Base-by-base conservation (phyloP, 768 basidiomycete species). In the Tremella yokohamensis region DNA sequence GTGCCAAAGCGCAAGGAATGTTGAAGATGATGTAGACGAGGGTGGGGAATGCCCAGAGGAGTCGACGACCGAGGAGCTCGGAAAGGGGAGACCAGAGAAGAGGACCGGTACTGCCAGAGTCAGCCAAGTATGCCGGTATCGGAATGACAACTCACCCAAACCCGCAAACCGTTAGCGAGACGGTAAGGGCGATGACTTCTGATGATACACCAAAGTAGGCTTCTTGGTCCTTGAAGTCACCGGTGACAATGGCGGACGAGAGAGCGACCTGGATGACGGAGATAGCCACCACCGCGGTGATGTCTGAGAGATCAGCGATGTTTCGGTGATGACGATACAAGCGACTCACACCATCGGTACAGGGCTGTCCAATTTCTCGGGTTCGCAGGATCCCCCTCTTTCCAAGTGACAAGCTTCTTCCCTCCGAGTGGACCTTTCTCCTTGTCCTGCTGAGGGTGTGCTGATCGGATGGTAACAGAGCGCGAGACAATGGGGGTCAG, bases 1-100 rank as follows among this genome's bases (percentile, higher is more conserved):
- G 60, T 1, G 75, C 66, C 15, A 76, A 59, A 1, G 72, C 74
- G 19, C 61, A 72, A 1, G 74, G 75, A 22, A 76, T 65, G n/a
- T 74, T 76, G 66, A 77, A 76, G 53, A 74, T 58, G 34, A 68
- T 65, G 61, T 70, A 77, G 49, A 74, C 53, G 24, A 55, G 54
- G 24, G 56, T 67, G 18, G 63, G 58, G 52, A 70, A 18, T 26
- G 68, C 49, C 68, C 69, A 73, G 56, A 74, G 58, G 0, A 61
- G 56, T 18, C 64, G 58, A 11, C 76, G 63, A 8, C 76, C 76
- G 24, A 64, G 58, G 29, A 77, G 56, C 45, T 76, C 74, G 25
- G 65, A 66, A 4, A 72, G 48, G 16, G 77, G 77, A 0, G 77
- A 67, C 39, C 74, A 71, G n/a, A 76, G 11, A 1, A 78, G 54